Conservation (phyloP, 805 yeast genomes). For the Candida pseudofarinosa region DNA sequence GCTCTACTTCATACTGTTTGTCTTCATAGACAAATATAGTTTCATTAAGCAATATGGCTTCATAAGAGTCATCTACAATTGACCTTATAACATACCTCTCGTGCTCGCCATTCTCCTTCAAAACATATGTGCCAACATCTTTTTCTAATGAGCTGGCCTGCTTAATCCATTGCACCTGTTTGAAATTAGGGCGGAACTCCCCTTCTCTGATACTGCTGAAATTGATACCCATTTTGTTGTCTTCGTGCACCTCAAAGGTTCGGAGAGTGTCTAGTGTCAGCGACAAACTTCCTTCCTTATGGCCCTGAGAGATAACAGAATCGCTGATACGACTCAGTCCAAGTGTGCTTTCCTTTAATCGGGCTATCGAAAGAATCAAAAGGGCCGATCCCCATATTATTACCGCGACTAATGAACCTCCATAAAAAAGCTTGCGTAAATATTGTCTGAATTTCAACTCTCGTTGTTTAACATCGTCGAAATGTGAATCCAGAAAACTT, state of each 20-base stretch:
- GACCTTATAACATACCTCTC: constrained; percentile 55
- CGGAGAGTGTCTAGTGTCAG: constrained; percentile 1
- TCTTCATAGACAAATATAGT: constrained; percentile 40
- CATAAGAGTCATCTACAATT: constrained; percentile 41
- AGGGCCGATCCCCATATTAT: constrained; percentile 37
- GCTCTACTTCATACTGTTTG: constrained; percentile 43
- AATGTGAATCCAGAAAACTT: no score
- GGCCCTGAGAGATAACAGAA: not conserved
- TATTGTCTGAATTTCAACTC: not conserved
- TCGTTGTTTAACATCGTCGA: not conserved
- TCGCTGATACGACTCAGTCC: not conserved
- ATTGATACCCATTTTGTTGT: constrained; percentile 25
- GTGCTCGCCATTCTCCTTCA: constrained; percentile 33
- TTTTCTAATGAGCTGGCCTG: constrained; percentile 43
- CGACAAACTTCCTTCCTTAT: constrained; percentile 2
- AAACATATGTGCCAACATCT: constrained; percentile 67
- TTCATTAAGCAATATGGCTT: constrained; percentile 47
- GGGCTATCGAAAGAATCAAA: constrained; percentile 19
- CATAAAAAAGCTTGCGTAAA: constrained; percentile 1
- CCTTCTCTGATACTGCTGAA: constrained; percentile 45
- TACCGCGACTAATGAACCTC: constrained; percentile 20
- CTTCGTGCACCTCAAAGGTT: constrained; percentile 1
- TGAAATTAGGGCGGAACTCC: constrained; percentile 49
- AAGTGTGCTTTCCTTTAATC: constrained; percentile 8
- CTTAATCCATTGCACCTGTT: constrained; percentile 68